Evolutionary conservation across 129 eudicot species (phyloP).

Genomic region (Dittrichia graveolens): DNA sequence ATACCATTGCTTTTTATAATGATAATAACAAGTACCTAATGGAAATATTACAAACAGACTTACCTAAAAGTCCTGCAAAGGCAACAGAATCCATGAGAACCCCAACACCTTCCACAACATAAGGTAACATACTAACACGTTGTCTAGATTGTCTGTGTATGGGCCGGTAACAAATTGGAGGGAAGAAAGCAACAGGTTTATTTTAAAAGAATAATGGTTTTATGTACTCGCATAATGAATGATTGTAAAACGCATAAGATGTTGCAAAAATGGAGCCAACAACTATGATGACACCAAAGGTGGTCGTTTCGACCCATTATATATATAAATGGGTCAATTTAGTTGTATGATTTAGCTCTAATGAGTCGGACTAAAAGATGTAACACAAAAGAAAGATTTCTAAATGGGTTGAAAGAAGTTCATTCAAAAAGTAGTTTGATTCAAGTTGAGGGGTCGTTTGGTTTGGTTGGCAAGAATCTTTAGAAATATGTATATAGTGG

Average conservation of each 20-base stretch:
- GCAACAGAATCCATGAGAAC: constrained; percentile 91
- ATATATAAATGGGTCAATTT: too few species aligned
- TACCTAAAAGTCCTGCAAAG: constrained; percentile 83
- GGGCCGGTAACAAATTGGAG: constrained; percentile 73
- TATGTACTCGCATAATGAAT: constrained; percentile 50
- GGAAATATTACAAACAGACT: constrained; percentile 22
- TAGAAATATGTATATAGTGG: too few species aligned
- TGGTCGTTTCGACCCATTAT: too few species aligned
- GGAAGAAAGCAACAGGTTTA: constrained; percentile 76
- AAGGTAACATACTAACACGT: constrained; percentile 52
- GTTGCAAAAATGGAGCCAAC: too few species aligned
- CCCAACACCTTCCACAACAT: constrained; percentile 90
- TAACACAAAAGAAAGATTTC: too few species aligned
- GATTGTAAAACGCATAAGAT: neutral
- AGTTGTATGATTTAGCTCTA: too few species aligned
- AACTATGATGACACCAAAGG: too few species aligned
- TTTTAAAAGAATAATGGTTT: constrained; percentile 86
- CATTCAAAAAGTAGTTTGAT: too few species aligned
- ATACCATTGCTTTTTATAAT: neutral
- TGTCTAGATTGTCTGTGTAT: constrained; percentile 73
- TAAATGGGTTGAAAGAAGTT: too few species aligned
- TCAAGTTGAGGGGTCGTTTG: too few species aligned
- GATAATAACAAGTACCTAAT: neutral
- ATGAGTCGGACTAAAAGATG: too few species aligned
- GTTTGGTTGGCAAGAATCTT: too few species aligned